These are phyloP conservation scores for Cladosporium sp. DNA, from an alignment of 2,329 filamentous ascomycete species.

Conservation along the genomic window DNA sequence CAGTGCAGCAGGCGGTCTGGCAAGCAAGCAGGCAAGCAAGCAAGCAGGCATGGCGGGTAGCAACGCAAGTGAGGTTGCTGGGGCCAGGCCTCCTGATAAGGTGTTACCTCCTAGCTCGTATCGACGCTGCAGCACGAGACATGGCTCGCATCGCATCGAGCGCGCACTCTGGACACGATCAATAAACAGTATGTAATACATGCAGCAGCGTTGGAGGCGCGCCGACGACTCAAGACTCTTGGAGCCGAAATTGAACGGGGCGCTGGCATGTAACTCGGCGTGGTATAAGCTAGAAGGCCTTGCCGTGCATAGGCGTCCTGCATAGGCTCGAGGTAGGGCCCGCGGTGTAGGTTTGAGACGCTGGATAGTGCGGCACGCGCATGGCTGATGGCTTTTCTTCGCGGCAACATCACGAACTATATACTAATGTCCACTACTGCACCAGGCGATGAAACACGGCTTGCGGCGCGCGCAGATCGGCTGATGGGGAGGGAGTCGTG, in stretches of 20 bases:
- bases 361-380: not conserved
- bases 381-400: not conserved
- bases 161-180: not conserved
- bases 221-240: not conserved
- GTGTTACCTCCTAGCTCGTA: not conserved
- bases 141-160: not conserved
- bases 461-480: not conserved
- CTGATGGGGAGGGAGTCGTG: not conserved
- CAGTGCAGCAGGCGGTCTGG: not conserved
- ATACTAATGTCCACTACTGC: not conserved
- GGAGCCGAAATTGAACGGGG: slow-evolving; percentile 9
- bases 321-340: too few relatives aligned
- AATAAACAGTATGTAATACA: not conserved
- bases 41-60: not conserved
- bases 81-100: not conserved
- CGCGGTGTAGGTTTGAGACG: slow-evolving; percentile 2
- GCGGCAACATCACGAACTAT: not conserved
- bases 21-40: not conserved
- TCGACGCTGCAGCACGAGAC: not conserved
- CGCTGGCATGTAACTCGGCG: slow-evolving; percentile 2
- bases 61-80: not conserved
- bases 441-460: not conserved
- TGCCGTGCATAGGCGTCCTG: not conserved
- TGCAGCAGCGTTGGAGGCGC: slow-evolving; percentile 4
- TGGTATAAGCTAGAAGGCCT: not conserved